Conservation (phyloP, 1,139 yeast species). For the Diutina mesorugosa region DNA sequence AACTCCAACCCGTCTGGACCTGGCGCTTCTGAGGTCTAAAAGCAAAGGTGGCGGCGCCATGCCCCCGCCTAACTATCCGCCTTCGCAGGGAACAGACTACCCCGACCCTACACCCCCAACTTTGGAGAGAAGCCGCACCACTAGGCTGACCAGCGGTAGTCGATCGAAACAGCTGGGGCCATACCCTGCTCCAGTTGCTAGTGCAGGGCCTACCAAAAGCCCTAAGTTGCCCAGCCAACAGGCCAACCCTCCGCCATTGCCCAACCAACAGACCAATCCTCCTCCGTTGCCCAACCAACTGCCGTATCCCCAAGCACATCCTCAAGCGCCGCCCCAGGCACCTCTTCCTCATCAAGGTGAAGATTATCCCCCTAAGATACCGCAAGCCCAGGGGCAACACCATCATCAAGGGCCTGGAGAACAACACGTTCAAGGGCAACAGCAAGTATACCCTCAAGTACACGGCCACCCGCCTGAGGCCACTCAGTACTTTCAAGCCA, state of each 20-base stretch:
- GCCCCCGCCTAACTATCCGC: not conserved
- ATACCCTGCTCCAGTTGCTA: not conserved
- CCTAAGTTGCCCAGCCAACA: not conserved
- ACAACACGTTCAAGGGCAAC: not conserved
- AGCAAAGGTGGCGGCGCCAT: conserved; percentile 1
- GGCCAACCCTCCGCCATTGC: not conserved
- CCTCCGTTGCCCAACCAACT: not conserved
- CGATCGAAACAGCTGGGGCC: not conserved
- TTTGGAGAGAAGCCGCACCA: not conserved
- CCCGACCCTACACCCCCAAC: not conserved
- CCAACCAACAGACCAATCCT: not conserved
- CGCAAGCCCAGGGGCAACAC: not conserved
- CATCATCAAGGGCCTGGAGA: not conserved
- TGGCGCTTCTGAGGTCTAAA: not conserved
- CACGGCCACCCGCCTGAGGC: not conserved
- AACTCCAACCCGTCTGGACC: not conserved
- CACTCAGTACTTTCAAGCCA: not conserved
- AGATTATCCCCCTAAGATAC: not conserved
- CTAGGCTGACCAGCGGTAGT: not conserved
- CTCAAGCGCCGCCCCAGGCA: not conserved
- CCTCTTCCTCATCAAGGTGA: not conserved
- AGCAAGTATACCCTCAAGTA: not conserved
- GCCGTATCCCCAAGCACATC: not conserved
- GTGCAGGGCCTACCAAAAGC: not conserved
- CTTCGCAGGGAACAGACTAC: not conserved